Base-by-base conservation (phyloP, 1,139 yeast species). In the Saccharomyces hybrid region DNA sequence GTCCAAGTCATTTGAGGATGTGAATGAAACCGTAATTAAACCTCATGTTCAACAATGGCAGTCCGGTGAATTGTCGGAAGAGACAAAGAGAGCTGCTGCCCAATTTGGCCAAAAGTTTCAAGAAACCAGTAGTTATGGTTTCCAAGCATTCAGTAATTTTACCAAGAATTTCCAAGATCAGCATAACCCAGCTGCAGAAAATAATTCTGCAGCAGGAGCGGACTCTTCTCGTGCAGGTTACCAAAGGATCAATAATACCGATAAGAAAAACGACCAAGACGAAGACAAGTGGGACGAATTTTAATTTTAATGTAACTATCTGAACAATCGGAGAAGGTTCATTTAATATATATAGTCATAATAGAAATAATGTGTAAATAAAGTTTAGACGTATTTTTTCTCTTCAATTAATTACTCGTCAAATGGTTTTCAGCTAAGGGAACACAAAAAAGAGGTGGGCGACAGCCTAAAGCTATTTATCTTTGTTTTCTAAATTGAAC, bases 41-140 rank as follows among this genome's bases (percentile, higher is more conserved):
- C 99, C 99, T 16, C 83, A 95, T 48, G 79, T 89, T 68, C 83
- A 82, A 65, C 90, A 87, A 65, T 76, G 93, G 61, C 87, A 89
- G 57, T 89, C 86, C 57, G 83, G 88, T 59, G 97, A 91, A 59
- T 72, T 88, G 49, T 82, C 93, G 34, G 75, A 73, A 54, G 96
- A 90, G 67, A 93, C 98, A 8, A 83, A 80, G 61, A 81, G 88
- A 64, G 99, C 98, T 28, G 88, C 95, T 81, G 86, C 90, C 57
- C 98, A 93, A 74, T 93, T 91, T 75, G 97, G 97, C 50, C 95
- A 88, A 69, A 88, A 83, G 67, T 87, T 91, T 78, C 95, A 87
- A 67, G 95, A 89, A 64, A 89, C 97, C 1, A 89, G 96, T 41
- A 80, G 78, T 60, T 84, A 82, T 64, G 86, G 86, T 3, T 78